Evolutionary conservation across 2,329 filamentous ascomycete genomes (phyloP).

Genomic region (Penicillium sp.): DNA sequence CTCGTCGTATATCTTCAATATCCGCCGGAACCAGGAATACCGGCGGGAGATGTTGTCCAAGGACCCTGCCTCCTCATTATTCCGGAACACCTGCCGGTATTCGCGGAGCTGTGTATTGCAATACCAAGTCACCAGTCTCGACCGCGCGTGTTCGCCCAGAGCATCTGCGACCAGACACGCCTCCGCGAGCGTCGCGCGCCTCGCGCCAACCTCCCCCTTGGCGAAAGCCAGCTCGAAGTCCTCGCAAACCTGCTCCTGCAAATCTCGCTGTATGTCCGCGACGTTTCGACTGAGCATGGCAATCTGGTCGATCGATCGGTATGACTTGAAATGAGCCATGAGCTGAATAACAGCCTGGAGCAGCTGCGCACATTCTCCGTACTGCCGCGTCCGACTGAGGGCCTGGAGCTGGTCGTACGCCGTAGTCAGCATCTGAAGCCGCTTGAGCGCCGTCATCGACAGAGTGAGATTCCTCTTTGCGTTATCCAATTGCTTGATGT

Average conservation of each 20-base stretch:
- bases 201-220: constrained; percentile 72
- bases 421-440: constrained; percentile 96
- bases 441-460: constrained; percentile 96
- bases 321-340: constrained; percentile 98
- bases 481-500: constrained; percentile 94
- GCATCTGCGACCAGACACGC: constrained; percentile 94
- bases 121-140: constrained; percentile 88
- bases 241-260: constrained; percentile 97
- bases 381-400: constrained; percentile 80
- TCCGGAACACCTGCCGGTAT: constrained; percentile 91
- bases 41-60: constrained; percentile 93
- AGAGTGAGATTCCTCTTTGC: constrained; percentile 95
- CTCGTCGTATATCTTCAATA: constrained; percentile 91
- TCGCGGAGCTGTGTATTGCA: constrained; percentile 95
- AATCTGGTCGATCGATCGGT: constrained; percentile 96
- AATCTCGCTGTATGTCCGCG: constrained; percentile 83
- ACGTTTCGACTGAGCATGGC: constrained; percentile 89
- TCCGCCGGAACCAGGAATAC: constrained; percentile 95
- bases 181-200: constrained; percentile 70
- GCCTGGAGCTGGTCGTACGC: constrained; percentile 94
- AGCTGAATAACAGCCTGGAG: constrained; percentile 94
- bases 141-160: constrained; percentile 78
- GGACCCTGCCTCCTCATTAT: constrained; percentile 93
- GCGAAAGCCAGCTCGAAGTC: constrained; percentile 96
- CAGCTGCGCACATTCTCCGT: constrained; percentile 88